A percentile compares a stretch with the other conserved stretches of the same genome.
These are phyloP conservation scores for Sugiyamaella lignohabitans DNA, from an alignment of 805 yeast species.

Conservation along the genomic window DNA sequence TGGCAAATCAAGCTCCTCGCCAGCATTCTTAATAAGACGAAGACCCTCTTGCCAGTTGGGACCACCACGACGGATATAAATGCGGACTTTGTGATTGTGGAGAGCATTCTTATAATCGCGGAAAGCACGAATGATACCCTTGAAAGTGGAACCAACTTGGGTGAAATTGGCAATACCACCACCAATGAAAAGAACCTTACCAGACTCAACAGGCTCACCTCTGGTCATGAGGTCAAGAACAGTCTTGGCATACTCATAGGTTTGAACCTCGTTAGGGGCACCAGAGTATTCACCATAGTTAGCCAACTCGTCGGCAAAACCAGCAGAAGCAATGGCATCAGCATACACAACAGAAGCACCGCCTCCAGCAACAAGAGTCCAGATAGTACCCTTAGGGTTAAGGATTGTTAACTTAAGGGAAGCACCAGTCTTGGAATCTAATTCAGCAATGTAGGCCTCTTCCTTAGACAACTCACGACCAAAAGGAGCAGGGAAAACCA, in stretches of 20 bases:
- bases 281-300: conserved; percentile 46
- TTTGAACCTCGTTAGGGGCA: conserved; percentile 42
- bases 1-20: conserved; percentile 40
- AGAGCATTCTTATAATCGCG: conserved; percentile 35
- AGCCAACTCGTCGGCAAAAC: conserved; percentile 39
- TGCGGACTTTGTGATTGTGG: conserved; percentile 36
- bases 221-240: conserved; percentile 42
- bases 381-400: conserved; percentile 39
- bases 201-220: conserved; percentile 34
- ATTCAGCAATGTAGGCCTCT: conserved; percentile 43
- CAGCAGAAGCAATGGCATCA: conserved; percentile 43
- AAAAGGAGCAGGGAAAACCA: conserved; percentile 45
- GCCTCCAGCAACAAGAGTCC: conserved; percentile 45
- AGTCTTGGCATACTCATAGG: conserved; percentile 43
- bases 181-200: conserved; percentile 41
- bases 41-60: conserved; percentile 47
- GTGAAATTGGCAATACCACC: conserved; percentile 46
- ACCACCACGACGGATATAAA: conserved; percentile 42
- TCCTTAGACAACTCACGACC: conserved; percentile 41
- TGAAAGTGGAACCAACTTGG: conserved; percentile 42
- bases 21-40: conserved; percentile 38
- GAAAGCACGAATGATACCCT: conserved; percentile 45
- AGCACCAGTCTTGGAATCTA: conserved; percentile 44
- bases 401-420: conserved; percentile 40
- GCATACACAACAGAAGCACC: conserved; percentile 45